These are phyloP conservation scores for Claviceps sp. DNA, from an alignment of 2,329 filamentous ascomycete genomes.

Conservation along the genomic window DNA sequence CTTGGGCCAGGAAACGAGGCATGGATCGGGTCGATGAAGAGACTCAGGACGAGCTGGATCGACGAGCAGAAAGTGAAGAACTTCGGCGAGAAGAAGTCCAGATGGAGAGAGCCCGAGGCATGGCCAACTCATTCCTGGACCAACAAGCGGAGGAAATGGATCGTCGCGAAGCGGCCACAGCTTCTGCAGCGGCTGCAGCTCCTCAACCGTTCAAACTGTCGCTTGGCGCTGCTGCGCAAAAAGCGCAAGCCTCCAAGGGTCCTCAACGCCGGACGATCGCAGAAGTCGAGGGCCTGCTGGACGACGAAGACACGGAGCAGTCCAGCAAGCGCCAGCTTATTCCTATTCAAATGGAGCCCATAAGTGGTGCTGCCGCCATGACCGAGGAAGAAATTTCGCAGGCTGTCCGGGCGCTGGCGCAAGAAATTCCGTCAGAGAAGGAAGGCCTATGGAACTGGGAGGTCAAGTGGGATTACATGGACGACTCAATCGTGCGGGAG, in stretches of 20 bases:
- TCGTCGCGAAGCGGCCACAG: conserved; percentile 25
- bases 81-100: conserved; percentile 54
- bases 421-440: conserved; percentile 80
- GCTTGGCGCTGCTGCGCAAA: conserved; percentile 77
- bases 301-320: conserved; percentile 79
- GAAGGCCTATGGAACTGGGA: conserved; percentile 84
- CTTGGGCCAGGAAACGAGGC: conserved; percentile 73
- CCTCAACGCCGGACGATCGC: conserved; percentile 66
- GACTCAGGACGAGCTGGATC: conserved; percentile 69
- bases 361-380: conserved; percentile 47
- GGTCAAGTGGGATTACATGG: conserved; percentile 84
- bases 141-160: conserved; percentile 68
- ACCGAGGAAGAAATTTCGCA: conserved; percentile 78
- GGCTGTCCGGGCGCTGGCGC: conserved; percentile 67
- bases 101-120: conserved; percentile 63
- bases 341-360: conserved; percentile 68
- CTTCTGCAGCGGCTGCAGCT: conserved; percentile 21
- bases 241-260: conserved; percentile 41
- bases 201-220: conserved; percentile 86
- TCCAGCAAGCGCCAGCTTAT: conserved; percentile 62
- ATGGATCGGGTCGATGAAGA: conserved; percentile 61
- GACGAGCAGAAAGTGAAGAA: conserved; percentile 65
- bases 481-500: conserved; percentile 65
- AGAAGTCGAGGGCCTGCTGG: conserved; percentile 85
- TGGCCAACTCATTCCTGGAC: conserved; percentile 85